Conservation (phyloP, 2,329 filamentous ascomycete species). For the Salinomyces thailandicus region DNA sequence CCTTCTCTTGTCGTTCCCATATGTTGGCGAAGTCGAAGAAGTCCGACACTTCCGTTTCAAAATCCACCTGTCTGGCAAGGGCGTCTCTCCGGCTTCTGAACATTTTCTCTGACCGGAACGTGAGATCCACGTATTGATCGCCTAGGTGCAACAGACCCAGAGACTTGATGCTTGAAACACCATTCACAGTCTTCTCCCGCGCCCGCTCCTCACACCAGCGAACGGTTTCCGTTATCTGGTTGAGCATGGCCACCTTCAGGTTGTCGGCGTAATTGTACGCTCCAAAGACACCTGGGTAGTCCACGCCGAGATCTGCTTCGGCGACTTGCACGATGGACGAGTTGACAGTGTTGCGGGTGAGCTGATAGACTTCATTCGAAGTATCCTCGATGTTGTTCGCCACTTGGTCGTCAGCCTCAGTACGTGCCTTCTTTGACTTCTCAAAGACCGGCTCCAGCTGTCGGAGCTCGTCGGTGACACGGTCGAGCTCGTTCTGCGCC, state of each 20-base stretch:
- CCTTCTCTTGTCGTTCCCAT: conserved; percentile 85
- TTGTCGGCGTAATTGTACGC: conserved; percentile 91
- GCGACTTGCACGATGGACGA: conserved; percentile 67
- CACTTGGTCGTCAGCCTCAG: conserved; percentile 70
- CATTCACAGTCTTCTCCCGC: conserved; percentile 62
- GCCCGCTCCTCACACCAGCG: conserved; percentile 74
- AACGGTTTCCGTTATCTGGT: conserved; percentile 73
- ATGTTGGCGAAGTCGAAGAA: conserved; percentile 82
- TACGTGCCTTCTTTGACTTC: conserved; percentile 66
- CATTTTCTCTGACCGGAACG: conserved; percentile 88
- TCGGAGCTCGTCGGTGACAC: conserved; percentile 68
- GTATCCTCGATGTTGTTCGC: conserved; percentile 75
- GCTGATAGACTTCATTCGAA: conserved; percentile 73
- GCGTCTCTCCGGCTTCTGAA: conserved; percentile 75
- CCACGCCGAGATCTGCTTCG: conserved; percentile 66
- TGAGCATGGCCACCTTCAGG: conserved; percentile 81
- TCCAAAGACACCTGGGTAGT: conserved; percentile 74
- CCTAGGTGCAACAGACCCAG: conserved; percentile 82
- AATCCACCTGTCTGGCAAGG: conserved; percentile 72
- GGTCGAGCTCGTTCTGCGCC: conserved; percentile 71
- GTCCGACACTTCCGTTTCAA: conserved; percentile 80
- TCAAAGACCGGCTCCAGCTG: conserved; percentile 80
- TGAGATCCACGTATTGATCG: conserved; percentile 73
- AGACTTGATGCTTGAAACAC: conserved; percentile 80
- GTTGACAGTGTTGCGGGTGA: conserved; percentile 66